Percentiles rank a stretch among this genome's conserved stretches.
Evolutionary conservation across 2,329 filamentous ascomycete species (phyloP).

Genomic region (Monosporascus sp.): DNA sequence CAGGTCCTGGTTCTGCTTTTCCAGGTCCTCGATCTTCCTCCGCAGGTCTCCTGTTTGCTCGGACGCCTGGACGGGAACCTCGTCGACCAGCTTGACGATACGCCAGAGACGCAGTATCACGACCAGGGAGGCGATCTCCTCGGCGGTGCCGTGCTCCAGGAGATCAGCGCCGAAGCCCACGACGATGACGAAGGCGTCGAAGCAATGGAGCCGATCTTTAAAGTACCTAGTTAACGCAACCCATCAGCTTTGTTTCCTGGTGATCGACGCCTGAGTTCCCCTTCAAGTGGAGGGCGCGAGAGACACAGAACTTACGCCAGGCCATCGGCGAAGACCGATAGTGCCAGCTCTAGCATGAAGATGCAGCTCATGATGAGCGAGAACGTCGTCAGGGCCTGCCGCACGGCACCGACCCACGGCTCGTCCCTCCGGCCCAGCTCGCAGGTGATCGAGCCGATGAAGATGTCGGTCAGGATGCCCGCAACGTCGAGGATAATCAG

Average conservation of each 20-base stretch:
- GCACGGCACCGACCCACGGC: slow-evolving; percentile 34
- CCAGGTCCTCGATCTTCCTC: slow-evolving; percentile 44
- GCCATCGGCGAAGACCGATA: slow-evolving; percentile 58
- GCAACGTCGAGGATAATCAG: slow-evolving; percentile 41
- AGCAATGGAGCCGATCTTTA: slow-evolving; percentile 52
- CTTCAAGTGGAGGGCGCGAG: neutral
- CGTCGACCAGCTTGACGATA: slow-evolving; percentile 66
- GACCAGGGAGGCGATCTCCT: slow-evolving; percentile 62
- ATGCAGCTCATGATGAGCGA: slow-evolving; percentile 57
- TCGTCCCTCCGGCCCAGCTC: slow-evolving; percentile 35
- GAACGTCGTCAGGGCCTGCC: slow-evolving; percentile 39
- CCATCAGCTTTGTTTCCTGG: neutral
- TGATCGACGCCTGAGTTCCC: neutral
- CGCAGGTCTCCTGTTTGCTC: slow-evolving; percentile 57
- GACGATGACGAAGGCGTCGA: slow-evolving; percentile 60
- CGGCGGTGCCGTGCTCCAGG: slow-evolving; percentile 50
- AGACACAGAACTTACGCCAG: slow-evolving; percentile 38
- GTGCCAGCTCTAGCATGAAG: slow-evolving; percentile 58
- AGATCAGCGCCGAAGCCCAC: slow-evolving; percentile 58
- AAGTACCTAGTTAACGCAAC: slow-evolving; percentile 42
- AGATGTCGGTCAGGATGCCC: slow-evolving; percentile 40
- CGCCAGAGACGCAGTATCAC: slow-evolving; percentile 63
- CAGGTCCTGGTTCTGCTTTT: slow-evolving; percentile 38
- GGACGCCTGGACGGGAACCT: slow-evolving; percentile 56
- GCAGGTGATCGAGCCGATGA: slow-evolving; percentile 43